Base-by-base conservation (phyloP, 2,329 filamentous ascomycete genomes). In the Davidsoniella eucalypti region DNA sequence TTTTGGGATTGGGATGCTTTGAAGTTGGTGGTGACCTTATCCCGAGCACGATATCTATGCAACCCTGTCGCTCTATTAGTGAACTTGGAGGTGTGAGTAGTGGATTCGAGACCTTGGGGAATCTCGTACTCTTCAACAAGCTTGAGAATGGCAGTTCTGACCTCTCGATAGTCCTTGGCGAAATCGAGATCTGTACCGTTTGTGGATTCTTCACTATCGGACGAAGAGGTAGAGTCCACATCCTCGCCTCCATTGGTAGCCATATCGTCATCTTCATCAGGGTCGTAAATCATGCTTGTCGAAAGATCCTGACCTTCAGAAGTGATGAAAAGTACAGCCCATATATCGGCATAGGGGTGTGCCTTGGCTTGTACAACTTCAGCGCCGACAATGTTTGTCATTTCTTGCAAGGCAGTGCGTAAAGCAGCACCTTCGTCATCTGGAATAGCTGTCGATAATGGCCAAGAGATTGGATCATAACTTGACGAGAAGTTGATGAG, bases 101-200 rank as follows among this genome's bases (percentile, higher is more conserved):
- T 74, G 4, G 73, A 71, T 43, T 81, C 75, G 9, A 81, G 64
- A 40, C 73, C 76, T 49, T 82, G 78, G 0, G 83, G 81, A 41
- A 87, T 84, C 58, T 92, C 85, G 54, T 83, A 88, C 55, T 93
- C 85, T 58, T 87, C 77, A 1, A 92, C 82, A 4, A 93, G 69
- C 60, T 83, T 87, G 53, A 87, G 66, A 49, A 93, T 84, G 0
- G 85, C 84, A 54, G 87, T 80, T 52, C 88, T 81, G 3, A 93
- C 66, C 55, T 85, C 82, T 59, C 87, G 83, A 56, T 88, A 87
- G 58, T 87, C 84, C 57, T 83, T 84, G 61, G 84, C 80, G 3
- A 87, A 68, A 48, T 84, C 83, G 0, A 75, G 70, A 2, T 69
- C 67, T 10, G 37, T 33, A 18, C 26, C 33, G 17, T 16, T 36